These are phyloP conservation scores for Candida boidinii DNA, from an alignment of 805 yeast genomes.

Conservation along the genomic window DNA sequence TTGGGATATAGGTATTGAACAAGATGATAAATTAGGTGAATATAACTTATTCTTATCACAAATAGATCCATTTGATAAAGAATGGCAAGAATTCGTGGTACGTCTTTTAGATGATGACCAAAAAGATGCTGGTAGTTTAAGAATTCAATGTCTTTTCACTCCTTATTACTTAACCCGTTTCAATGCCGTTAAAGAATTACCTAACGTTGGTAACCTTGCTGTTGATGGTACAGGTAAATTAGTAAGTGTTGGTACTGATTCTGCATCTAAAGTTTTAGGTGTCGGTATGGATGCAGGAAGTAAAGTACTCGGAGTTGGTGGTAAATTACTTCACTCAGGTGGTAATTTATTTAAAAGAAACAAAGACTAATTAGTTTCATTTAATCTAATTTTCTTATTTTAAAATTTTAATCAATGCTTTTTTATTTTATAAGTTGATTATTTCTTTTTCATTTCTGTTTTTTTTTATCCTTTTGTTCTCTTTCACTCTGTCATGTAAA, in stretches of 20 bases:
- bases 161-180: slow-evolving; percentile 53
- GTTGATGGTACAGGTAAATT: slow-evolving; percentile 35
- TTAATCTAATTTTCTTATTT: no score
- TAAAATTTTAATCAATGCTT: neutral
- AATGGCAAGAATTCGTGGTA: slow-evolving; percentile 39
- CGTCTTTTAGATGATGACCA: slow-evolving; percentile 43
- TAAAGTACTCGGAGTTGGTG: slow-evolving; percentile 36
- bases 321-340: slow-evolving; percentile 44
- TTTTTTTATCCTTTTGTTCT: no score
- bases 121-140: slow-evolving; percentile 56
- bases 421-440: neutral
- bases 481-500: no score
- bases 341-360: slow-evolving; percentile 21
- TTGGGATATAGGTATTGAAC: slow-evolving; percentile 90
- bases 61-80: slow-evolving; percentile 45
- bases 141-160: slow-evolving; percentile 50
- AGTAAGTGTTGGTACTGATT: slow-evolving; percentile 31
- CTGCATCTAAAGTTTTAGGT: slow-evolving; percentile 36
- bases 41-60: slow-evolving; percentile 49
- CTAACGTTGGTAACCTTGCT: slow-evolving; percentile 27
- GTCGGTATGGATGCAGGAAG: slow-evolving; percentile 32
- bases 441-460: neutral
- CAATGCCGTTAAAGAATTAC: slow-evolving; percentile 32
- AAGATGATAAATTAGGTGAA: slow-evolving; percentile 74
- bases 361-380: no score